A percentile compares a stretch with the other conserved stretches of the same genome.
Evolutionary conservation across 208 protist species (phyloP).

Genomic region (Blastocrithidia nonstop): DNA sequence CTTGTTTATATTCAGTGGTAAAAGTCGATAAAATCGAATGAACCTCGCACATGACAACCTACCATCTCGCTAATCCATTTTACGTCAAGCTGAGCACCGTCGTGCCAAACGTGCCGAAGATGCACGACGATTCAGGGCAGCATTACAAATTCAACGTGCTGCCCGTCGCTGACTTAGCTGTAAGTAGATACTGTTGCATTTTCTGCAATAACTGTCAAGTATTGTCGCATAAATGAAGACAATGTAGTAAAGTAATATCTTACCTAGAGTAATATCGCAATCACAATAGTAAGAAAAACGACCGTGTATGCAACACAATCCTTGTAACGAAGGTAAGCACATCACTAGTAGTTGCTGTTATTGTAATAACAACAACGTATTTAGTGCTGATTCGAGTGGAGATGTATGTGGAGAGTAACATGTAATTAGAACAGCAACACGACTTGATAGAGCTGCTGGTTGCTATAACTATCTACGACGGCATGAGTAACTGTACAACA

Average conservation of each 20-base stretch:
- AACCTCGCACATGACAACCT: conserved; percentile 47
- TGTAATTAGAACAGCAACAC: too few species aligned
- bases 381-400: too few species aligned
- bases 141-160: conserved; percentile 21
- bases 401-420: too few species aligned
- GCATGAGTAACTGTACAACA: too few species aligned
- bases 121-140: conserved; percentile 12
- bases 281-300: too few species aligned
- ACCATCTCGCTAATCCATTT: conserved; percentile 19
- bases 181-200: conserved; percentile 6
- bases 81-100: conserved; percentile 27
- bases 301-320: too few species aligned
- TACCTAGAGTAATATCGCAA: too few species aligned
- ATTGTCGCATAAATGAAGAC: conserved; percentile 2
- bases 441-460: too few species aligned
- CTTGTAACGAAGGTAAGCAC: too few species aligned
- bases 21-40: conserved; percentile 37
- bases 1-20: conserved; percentile 42
- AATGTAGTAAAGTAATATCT: neutral
- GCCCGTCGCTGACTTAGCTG: conserved; percentile 21
- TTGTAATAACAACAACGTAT: too few species aligned
- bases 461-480: too few species aligned
- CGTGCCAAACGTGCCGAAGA: conserved; percentile 36
- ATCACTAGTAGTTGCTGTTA: too few species aligned
- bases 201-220: conserved; percentile 6